These are phyloP conservation scores for Geotrichum siamense DNA, from an alignment of 1,139 yeast species.

Conservation along the genomic window DNA sequence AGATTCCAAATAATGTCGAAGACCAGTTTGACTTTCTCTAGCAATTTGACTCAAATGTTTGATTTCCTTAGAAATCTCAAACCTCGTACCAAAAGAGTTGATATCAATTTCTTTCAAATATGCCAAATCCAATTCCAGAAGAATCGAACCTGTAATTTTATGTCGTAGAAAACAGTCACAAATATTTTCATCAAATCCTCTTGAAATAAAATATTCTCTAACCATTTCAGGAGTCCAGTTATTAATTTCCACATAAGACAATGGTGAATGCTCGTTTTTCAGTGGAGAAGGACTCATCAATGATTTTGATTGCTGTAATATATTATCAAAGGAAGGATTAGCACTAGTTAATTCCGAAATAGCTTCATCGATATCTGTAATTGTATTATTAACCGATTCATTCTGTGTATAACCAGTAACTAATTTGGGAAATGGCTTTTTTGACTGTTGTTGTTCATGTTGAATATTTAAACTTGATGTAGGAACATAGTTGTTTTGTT, in stretches of 20 bases:
- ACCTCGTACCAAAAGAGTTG: constrained; percentile 88
- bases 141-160: constrained; percentile 78
- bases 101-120: constrained; percentile 89
- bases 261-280: constrained; percentile 3
- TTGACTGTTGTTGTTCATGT: not conserved
- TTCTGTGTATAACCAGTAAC: constrained; percentile 19
- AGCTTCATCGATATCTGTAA: constrained; percentile 81
- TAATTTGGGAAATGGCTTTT: constrained; percentile 6
- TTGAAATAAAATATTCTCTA: constrained; percentile 59
- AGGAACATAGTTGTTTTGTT: not conserved
- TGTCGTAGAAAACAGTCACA: constrained; percentile 79
- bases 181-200: constrained; percentile 66
- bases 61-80: constrained; percentile 84
- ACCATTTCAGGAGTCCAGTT: constrained; percentile 88
- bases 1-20: constrained; percentile 3
- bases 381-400: constrained; percentile 49
- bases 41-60: constrained; percentile 46
- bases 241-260: constrained; percentile 25
- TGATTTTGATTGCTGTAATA: constrained; percentile 19
- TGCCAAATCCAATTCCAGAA: constrained; percentile 76
- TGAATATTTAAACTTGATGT: constrained; percentile 6
- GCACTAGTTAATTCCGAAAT: constrained; percentile 50
- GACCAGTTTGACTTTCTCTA: not conserved
- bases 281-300: constrained; percentile 5
- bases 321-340: constrained; percentile 17